Percentiles rank a stretch among this genome's conserved stretches.
These are phyloP conservation scores for Thuja plicata DNA, from an alignment of 83 land plant species.

Conservation along the genomic window DNA sequence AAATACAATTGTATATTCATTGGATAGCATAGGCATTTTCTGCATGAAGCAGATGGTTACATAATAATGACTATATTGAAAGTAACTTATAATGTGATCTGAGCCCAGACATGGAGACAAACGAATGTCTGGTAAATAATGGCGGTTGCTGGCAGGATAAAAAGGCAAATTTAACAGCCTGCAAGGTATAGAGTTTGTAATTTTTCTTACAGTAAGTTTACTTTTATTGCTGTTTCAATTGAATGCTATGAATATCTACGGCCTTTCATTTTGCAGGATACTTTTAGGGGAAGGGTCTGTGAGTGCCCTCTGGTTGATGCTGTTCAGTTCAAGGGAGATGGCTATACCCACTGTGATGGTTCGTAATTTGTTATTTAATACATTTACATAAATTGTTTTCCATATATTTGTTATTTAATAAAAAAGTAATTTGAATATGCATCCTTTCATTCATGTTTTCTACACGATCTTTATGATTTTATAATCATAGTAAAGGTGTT, in stretches of 20 bases:
- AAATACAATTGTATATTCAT: neutral
- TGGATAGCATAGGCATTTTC: neutral
- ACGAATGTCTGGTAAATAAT: conserved; percentile 87
- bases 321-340: conserved; percentile 90
- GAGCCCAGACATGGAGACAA: conserved; percentile 74
- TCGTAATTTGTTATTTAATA: neutral
- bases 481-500: neutral
- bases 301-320: conserved; percentile 91
- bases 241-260: neutral
- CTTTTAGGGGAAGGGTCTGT: conserved; percentile 92
- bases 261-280: conserved; percentile 58
- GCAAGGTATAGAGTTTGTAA: conserved; percentile 56
- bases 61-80: neutral
- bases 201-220: neutral
- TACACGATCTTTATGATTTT: neutral
- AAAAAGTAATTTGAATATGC: neutral
- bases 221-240: neutral
- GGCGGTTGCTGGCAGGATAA: conserved; percentile 97
- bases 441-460: neutral
- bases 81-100: neutral
- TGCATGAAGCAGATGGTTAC: neutral
- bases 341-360: conserved; percentile 89
- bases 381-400: neutral
- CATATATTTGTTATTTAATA: neutral
- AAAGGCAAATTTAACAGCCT: conserved; percentile 78